Evolutionary conservation across 306 rosid genomes (phyloP).

Genomic region (Carpinus fangiana): DNA sequence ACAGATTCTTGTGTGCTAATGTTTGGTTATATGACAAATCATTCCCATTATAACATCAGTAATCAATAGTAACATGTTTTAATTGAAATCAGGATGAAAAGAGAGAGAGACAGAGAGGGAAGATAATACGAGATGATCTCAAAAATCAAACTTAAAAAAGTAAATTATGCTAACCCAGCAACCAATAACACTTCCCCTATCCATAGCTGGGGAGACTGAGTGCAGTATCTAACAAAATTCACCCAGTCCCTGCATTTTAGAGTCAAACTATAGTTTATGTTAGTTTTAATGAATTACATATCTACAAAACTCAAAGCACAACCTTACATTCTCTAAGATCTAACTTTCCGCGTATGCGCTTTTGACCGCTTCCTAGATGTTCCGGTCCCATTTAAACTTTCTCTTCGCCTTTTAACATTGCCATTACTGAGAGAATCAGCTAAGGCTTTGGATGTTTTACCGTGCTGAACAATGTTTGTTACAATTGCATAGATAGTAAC

Average conservation of each 20-base stretch:
- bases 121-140: not conserved
- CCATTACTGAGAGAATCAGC: constrained; percentile 57
- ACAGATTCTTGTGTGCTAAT: not conserved
- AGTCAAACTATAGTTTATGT: constrained; percentile 16
- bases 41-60: not conserved
- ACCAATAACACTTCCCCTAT: not conserved
- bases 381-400: constrained; percentile 40
- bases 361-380: constrained; percentile 80
- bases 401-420: constrained; percentile 47
- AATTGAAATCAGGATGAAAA: too few species aligned
- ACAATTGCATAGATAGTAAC: constrained; percentile 64
- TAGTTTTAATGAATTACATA: constrained; percentile 34
- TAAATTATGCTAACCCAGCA: not conserved
- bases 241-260: constrained; percentile 54
- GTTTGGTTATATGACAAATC: not conserved
- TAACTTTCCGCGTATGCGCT: constrained; percentile 51
- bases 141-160: not conserved
- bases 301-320: constrained; percentile 43
- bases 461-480: constrained; percentile 66
- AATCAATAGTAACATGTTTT: too few species aligned
- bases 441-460: constrained; percentile 36
- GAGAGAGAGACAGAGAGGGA: not conserved
- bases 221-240: constrained; percentile 88
- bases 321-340: constrained; percentile 35
- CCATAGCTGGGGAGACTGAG: constrained; percentile 43